A percentile compares a stretch with the other conserved stretches of the same genome.
These are phyloP conservation scores for Phoma sp. DNA, from an alignment of 2,329 filamentous ascomycete genomes.

Conservation along the genomic window DNA sequence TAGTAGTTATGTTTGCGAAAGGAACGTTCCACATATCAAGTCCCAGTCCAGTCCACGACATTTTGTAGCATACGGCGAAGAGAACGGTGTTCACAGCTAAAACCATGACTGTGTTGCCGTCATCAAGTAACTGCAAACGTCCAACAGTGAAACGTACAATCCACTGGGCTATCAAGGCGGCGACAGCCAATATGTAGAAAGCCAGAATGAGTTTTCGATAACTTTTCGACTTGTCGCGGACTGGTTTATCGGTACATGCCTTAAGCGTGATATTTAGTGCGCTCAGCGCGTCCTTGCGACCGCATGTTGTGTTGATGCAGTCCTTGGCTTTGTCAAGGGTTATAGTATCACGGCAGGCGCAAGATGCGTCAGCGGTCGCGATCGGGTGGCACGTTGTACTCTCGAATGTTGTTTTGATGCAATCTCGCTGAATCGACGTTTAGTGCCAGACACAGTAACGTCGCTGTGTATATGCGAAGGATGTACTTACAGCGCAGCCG, in stretches of 20 bases:
- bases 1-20: conserved; percentile 10
- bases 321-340: neutral
- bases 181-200: conserved; percentile 5
- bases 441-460: neutral
- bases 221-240: conserved; percentile 11
- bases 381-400: neutral
- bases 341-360: neutral
- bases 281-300: neutral
- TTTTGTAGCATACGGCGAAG: conserved; percentile 15
- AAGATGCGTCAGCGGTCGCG: neutral
- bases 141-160: conserved; percentile 1
- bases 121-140: conserved; percentile 9
- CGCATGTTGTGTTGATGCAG: conserved; percentile 1
- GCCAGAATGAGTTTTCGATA: conserved; percentile 5
- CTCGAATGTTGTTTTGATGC: conserved; percentile 1
- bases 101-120: conserved; percentile 7
- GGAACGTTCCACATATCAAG: conserved; percentile 20
- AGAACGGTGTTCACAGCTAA: conserved; percentile 4
- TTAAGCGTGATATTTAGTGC: neutral
- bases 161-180: conserved; percentile 1
- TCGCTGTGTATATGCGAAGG: too few species aligned
- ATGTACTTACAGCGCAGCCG: conserved; percentile 7
- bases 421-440: neutral
- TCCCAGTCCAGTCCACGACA: conserved; percentile 21
- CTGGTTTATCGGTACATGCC: conserved; percentile 5